These are phyloP conservation scores for Coemansia sp. DNA, from an alignment of 192 early-diverging fungal genomes.

Conservation along the genomic window DNA sequence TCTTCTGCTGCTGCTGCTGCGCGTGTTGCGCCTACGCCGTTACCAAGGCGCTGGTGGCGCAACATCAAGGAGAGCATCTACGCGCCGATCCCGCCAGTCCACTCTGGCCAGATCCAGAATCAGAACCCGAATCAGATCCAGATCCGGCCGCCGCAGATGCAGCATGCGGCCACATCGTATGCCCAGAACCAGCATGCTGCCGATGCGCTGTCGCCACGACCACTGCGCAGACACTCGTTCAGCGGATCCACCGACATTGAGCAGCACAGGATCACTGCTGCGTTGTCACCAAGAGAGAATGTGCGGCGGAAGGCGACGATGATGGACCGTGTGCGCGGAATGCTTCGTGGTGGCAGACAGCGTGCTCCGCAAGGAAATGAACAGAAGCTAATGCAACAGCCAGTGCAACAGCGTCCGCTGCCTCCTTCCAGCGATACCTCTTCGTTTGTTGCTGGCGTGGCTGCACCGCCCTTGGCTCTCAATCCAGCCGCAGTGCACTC, in stretches of 20 bases:
- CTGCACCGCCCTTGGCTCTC: not conserved
- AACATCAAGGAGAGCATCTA: conserved; percentile 54
- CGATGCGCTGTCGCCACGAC: conserved; percentile 23
- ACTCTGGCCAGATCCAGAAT: conserved; percentile 15
- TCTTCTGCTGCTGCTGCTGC: not conserved
- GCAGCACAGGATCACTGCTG: conserved; percentile 34
- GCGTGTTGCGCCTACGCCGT: conserved; percentile 27
- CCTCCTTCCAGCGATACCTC: not conserved
- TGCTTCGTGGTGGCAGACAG: conserved; percentile 23
- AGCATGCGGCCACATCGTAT: conserved; percentile 2
- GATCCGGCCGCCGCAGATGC: not conserved
- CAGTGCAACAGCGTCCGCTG: not conserved
- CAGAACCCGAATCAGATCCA: not conserved
- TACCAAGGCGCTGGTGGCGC: conserved; percentile 54
- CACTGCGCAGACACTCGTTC: conserved; percentile 46
- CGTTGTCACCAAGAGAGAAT: conserved; percentile 44
- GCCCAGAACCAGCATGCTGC: not conserved
- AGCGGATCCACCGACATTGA: conserved; percentile 50
- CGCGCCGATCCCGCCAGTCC: conserved; percentile 50
- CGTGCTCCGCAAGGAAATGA: not conserved
- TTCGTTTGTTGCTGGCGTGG: not conserved
- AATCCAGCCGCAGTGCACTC: not conserved
- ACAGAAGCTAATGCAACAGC: conserved; percentile 6
- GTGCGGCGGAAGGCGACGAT: conserved; percentile 43
- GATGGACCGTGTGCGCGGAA: conserved; percentile 32